Evolutionary conservation across 1,139 yeast genomes (phyloP).

Genomic region (Hemisphaericaspora subhashii): DNA sequence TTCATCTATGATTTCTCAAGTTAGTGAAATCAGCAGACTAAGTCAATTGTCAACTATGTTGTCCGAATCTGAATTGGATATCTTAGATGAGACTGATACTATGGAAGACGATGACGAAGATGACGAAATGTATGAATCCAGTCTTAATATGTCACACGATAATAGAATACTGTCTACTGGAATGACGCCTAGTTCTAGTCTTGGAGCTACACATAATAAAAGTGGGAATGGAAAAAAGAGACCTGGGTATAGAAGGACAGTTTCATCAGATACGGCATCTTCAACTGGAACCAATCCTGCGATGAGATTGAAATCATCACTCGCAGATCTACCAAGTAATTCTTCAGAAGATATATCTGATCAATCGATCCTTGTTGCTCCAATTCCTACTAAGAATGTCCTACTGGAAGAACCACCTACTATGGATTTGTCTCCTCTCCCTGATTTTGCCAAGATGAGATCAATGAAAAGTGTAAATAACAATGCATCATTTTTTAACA

Average conservation of each 20-base stretch:
- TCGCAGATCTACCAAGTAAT: slow-evolving; percentile 39
- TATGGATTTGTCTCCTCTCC: slow-evolving; percentile 20
- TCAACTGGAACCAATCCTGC: slow-evolving; percentile 20
- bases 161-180: slow-evolving; percentile 9
- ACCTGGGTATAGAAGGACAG: slow-evolving; percentile 34
- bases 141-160: slow-evolving; percentile 31
- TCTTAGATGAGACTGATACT: slow-evolving; percentile 47
- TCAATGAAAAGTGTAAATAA: not conserved
- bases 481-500: not conserved
- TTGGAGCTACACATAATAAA: slow-evolving; percentile 2
- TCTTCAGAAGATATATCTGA: slow-evolving; percentile 38
- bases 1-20: slow-evolving; percentile 64
- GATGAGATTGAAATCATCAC: slow-evolving; percentile 28
- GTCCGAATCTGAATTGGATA: slow-evolving; percentile 46
- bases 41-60: slow-evolving; percentile 58
- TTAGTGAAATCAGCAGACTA: slow-evolving; percentile 53
- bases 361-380: slow-evolving; percentile 18
- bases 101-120: slow-evolving; percentile 45
- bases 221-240: slow-evolving; percentile 20
- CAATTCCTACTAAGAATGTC: slow-evolving; percentile 12
- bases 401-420: not conserved
- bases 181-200: slow-evolving; percentile 12
- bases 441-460: slow-evolving; percentile 20
- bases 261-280: slow-evolving; percentile 41
- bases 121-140: slow-evolving; percentile 34